A percentile compares a stretch with the other conserved stretches of the same genome.
Evolutionary conservation across 331 rosid genomes (phyloP).

Genomic region (Prunus yedoensis): DNA sequence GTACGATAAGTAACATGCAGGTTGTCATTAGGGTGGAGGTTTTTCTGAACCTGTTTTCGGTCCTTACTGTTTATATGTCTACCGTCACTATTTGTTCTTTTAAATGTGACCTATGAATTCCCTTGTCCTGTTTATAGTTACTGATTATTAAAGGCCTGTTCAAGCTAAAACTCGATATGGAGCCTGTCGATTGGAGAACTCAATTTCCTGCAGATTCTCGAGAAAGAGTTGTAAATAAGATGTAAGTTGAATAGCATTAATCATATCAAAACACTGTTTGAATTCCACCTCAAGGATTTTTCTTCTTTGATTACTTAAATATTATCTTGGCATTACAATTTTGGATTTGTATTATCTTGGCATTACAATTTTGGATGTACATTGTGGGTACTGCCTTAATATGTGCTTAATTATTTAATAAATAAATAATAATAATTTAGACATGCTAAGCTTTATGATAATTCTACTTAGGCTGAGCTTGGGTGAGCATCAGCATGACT

Average conservation of each 20-base stretch:
- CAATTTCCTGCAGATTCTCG: neutral
- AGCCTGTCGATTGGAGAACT: constrained; percentile 7
- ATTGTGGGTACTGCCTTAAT: neutral
- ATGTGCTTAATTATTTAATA: neutral
- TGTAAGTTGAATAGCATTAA: constrained; percentile 5
- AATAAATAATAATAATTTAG: neutral
- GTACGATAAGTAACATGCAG: neutral
- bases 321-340: neutral
- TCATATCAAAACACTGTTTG: too few species aligned
- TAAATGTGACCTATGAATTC: neutral
- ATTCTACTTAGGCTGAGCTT: too few species aligned
- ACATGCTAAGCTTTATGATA: neutral
- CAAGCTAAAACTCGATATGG: constrained; percentile 1
- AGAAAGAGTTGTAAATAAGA: neutral
- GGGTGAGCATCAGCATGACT: neutral
- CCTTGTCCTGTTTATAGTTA: neutral
- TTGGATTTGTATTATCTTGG: neutral
- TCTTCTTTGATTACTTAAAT: neutral
- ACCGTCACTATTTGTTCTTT: neutral
- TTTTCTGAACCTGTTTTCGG: neutral
- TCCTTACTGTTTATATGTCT: neutral
- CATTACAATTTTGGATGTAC: too few species aligned
- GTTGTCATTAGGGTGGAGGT: neutral
- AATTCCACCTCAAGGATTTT: neutral
- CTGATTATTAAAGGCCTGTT: neutral